Evolutionary conservation across 1,139 yeast species (phyloP).

Genomic region (Zygosaccharomyces pseudobailii): DNA sequence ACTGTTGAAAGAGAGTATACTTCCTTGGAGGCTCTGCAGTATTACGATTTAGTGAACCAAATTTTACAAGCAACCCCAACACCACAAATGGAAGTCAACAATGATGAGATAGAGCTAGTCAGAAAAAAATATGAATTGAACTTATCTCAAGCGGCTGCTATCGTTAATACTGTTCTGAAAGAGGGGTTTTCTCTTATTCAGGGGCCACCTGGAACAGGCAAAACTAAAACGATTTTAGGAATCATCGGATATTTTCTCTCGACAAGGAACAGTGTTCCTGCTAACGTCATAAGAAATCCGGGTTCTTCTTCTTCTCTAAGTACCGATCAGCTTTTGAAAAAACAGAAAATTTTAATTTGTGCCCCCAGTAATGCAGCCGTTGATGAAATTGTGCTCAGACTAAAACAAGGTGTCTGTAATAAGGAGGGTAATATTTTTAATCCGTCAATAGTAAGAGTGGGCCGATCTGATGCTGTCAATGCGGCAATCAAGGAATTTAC

Average conservation of each 20-base stretch:
- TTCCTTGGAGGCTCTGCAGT: slow-evolving; percentile 74
- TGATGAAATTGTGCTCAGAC: slow-evolving; percentile 87
- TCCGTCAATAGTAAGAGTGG: slow-evolving; percentile 80
- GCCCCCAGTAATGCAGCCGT: slow-evolving; percentile 99
- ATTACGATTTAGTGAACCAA: slow-evolving; percentile 64
- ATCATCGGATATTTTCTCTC: slow-evolving; percentile 76
- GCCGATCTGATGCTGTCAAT: slow-evolving; percentile 85
- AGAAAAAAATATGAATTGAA: slow-evolving; percentile 58
- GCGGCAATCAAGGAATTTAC: slow-evolving; percentile 78
- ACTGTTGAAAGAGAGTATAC: slow-evolving; percentile 92
- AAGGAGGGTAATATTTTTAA: slow-evolving; percentile 51
- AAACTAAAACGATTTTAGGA: slow-evolving; percentile 92
- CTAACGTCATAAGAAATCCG: slow-evolving; percentile 24
- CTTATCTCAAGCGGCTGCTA: slow-evolving; percentile 85
- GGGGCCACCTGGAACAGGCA: slow-evolving; percentile 99
- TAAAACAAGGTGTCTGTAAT: slow-evolving; percentile 65
- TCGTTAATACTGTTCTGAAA: slow-evolving; percentile 61
- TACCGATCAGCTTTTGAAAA: slow-evolving; percentile 31
- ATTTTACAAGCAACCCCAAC: slow-evolving; percentile 66
- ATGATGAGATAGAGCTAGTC: slow-evolving; percentile 40
- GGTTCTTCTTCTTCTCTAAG: slow-evolving; percentile 14
- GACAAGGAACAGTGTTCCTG: slow-evolving; percentile 28
- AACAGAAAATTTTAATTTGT: slow-evolving; percentile 69
- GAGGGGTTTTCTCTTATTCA: slow-evolving; percentile 87
- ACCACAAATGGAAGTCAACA: slow-evolving; percentile 31